A percentile compares a stretch with the other conserved stretches of the same genome.
These are phyloP conservation scores for Fusarium keratoplasticum DNA, from an alignment of 2,329 filamentous ascomycete species.

Conservation along the genomic window DNA sequence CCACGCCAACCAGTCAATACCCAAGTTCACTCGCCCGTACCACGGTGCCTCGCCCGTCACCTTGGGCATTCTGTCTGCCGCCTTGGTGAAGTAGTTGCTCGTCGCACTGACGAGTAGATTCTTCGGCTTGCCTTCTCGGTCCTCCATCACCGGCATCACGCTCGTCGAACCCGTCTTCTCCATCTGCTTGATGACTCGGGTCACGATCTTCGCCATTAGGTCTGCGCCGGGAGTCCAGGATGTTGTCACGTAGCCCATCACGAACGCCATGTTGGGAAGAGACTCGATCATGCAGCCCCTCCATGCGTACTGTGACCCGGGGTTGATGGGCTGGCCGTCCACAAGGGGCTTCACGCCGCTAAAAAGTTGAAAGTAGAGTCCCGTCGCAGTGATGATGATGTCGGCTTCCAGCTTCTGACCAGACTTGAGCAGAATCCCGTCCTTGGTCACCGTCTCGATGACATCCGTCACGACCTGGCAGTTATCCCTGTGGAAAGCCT, in stretches of 20 bases:
- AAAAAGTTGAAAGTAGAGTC: slow-evolving; percentile 69
- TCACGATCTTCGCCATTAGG: slow-evolving; percentile 58
- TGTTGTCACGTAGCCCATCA: slow-evolving; percentile 74
- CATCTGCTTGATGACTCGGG: slow-evolving; percentile 66
- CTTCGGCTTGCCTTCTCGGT: slow-evolving; percentile 38
- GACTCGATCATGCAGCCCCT: slow-evolving; percentile 74
- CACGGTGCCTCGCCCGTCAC: slow-evolving; percentile 49
- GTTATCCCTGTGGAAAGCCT: slow-evolving; percentile 58
- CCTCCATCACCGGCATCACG: slow-evolving; percentile 58
- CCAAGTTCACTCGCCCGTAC: slow-evolving; percentile 50
- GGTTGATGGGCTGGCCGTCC: slow-evolving; percentile 63
- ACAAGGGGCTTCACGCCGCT: slow-evolving; percentile 64
- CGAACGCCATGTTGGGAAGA: slow-evolving; percentile 70
- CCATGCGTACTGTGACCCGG: slow-evolving; percentile 69
- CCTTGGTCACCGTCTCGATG: slow-evolving; percentile 62
- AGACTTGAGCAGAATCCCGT: slow-evolving; percentile 60
- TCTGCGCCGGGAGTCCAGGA: slow-evolving; percentile 77
- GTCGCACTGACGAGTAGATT: slow-evolving; percentile 44
- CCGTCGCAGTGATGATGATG: slow-evolving; percentile 77
- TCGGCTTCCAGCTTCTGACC: slow-evolving; percentile 68
- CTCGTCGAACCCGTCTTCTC: slow-evolving; percentile 56
- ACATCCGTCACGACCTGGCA: slow-evolving; percentile 62
- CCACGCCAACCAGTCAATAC: slow-evolving; percentile 46
- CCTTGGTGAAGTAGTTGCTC: slow-evolving; percentile 52
- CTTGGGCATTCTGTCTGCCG: slow-evolving; percentile 51